These are phyloP conservation scores for Mycena vulgaris DNA, from an alignment of 768 basidiomycete genomes.

Conservation along the genomic window DNA sequence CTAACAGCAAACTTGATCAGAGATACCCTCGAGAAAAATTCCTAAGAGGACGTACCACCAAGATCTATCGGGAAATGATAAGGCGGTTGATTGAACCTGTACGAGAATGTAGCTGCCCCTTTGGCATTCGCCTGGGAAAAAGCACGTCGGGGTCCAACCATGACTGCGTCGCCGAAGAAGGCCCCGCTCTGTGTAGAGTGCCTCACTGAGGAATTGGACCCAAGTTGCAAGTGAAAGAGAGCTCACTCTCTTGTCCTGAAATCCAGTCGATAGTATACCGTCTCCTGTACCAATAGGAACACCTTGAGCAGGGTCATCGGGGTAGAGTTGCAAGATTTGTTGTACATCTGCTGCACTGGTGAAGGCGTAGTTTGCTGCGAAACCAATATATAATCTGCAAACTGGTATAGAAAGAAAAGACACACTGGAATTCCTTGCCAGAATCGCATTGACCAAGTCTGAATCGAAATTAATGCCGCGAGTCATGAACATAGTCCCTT, in stretches of 20 bases:
- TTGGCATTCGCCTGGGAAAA: constrained; percentile 27
- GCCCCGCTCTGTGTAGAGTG: constrained; percentile 25
- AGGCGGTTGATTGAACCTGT: constrained; percentile 28
- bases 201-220: constrained; percentile 24
- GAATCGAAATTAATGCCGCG: constrained; percentile 30
- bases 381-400: constrained; percentile 24
- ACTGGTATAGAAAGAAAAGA: constrained; percentile 19
- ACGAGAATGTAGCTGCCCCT: constrained; percentile 31
- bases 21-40: constrained; percentile 20
- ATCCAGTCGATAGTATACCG: constrained; percentile 29
- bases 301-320: constrained; percentile 33
- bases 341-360: constrained; percentile 29
- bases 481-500: constrained; percentile 22
- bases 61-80: constrained; percentile 21
- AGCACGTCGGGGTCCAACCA: constrained; percentile 30
- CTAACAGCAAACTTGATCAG: constrained; percentile 27
- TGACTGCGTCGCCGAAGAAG: constrained; percentile 30
- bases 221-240: constrained; percentile 23
- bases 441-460: constrained; percentile 27
- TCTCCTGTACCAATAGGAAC: constrained; percentile 32
- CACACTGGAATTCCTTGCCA: constrained; percentile 27
- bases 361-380: constrained; percentile 27
- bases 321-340: constrained; percentile 30
- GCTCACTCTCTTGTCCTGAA: constrained; percentile 29
- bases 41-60: constrained; percentile 24